These are phyloP conservation scores for Cryoendolithus antarcticus DNA, from an alignment of 2,329 filamentous ascomycete genomes.

Conservation along the genomic window DNA sequence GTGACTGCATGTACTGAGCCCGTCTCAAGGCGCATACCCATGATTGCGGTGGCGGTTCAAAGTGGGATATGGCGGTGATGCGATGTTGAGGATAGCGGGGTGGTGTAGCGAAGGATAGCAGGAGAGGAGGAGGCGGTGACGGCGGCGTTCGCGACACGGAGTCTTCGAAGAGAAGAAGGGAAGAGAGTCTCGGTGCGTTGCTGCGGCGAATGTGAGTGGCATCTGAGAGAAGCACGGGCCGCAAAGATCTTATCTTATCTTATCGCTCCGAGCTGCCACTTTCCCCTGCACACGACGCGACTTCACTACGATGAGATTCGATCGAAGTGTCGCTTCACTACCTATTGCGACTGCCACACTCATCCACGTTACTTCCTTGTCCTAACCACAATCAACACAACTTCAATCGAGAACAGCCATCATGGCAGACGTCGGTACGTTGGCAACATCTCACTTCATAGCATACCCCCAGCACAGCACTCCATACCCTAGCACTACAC, in stretches of 20 bases:
- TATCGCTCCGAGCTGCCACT: no score
- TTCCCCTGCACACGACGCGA: no score
- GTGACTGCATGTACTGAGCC: slow-evolving; percentile 1
- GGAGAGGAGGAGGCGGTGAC: slow-evolving; percentile 8
- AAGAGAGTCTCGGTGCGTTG: slow-evolving; percentile 4
- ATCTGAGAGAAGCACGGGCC: no score
- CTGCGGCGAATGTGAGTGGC: not conserved
- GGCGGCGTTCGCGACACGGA: slow-evolving; percentile 24
- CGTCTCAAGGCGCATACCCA: slow-evolving; percentile 16
- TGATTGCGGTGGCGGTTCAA: slow-evolving; percentile 12
- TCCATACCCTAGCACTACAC: no score
- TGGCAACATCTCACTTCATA: not conserved
- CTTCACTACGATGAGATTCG: no score
- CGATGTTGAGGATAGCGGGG: slow-evolving; percentile 2
- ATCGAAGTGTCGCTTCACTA: no score
- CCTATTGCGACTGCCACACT: no score
- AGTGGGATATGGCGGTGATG: slow-evolving; percentile 5
- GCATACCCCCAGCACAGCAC: no score
- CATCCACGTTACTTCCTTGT: no score
- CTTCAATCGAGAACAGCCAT: not conserved
- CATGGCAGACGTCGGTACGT: slow-evolving; percentile 4
- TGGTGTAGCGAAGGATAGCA: slow-evolving; percentile 4
- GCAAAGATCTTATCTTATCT: no score
- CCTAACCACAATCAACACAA: not conserved
- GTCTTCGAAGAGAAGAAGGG: slow-evolving; percentile 22